These are phyloP conservation scores for Nothophoma quercina DNA, from an alignment of 2,329 filamentous ascomycete genomes.

Conservation along the genomic window DNA sequence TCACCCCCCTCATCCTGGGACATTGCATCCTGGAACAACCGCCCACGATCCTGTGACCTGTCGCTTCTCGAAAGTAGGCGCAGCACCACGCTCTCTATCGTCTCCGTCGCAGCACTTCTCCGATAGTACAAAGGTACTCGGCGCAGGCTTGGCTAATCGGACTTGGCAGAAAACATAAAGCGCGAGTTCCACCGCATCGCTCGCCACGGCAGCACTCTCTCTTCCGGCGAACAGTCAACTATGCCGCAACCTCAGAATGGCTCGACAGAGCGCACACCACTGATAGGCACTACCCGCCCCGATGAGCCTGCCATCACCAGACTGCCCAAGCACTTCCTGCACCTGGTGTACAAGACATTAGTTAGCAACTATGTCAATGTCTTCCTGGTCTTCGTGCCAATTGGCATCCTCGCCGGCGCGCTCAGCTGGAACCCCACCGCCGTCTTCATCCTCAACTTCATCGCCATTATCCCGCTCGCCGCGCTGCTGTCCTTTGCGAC, in stretches of 20 bases:
- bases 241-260: slow-evolving; percentile 41
- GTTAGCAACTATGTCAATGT: slow-evolving; percentile 69
- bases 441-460: slow-evolving; percentile 80
- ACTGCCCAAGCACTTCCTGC: slow-evolving; percentile 41
- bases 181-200: slow-evolving; percentile 42
- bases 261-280: slow-evolving; percentile 40
- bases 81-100: slow-evolving; percentile 8
- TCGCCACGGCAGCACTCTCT: slow-evolving; percentile 30
- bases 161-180: slow-evolving; percentile 43
- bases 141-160: slow-evolving; percentile 37
- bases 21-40: background rate
- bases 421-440: slow-evolving; percentile 69
- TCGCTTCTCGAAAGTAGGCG: slow-evolving; percentile 1
- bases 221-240: slow-evolving; percentile 9
- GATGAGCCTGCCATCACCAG: slow-evolving; percentile 40
- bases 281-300: slow-evolving; percentile 32
- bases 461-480: slow-evolving; percentile 79
- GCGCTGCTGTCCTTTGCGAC: slow-evolving; percentile 79
- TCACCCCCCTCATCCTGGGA: slow-evolving; percentile 10
- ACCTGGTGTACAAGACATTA: slow-evolving; percentile 53
- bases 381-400: slow-evolving; percentile 75
- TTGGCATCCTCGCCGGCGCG: slow-evolving; percentile 73
- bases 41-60: background rate
- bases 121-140: slow-evolving; percentile 16
- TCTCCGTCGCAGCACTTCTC: slow-evolving; percentile 2